Percentiles rank a stretch among this genome's conserved stretches.
Evolutionary conservation across 163 green algal species (phyloP).

Genomic region (Coccomyxa subellipsoidea): DNA sequence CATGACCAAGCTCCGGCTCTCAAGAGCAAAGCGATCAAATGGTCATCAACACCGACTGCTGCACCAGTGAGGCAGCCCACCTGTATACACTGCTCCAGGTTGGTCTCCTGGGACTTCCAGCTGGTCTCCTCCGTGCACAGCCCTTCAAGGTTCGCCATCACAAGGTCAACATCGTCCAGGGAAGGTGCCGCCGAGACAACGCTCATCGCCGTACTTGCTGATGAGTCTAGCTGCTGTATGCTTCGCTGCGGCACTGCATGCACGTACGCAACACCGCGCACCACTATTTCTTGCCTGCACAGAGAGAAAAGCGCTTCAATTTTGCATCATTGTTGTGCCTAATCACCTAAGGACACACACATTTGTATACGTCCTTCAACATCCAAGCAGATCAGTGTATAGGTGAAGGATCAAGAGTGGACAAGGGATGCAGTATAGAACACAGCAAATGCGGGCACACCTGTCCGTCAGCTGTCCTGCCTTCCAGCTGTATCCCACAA

Average conservation of each 20-base stretch:
- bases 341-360: neutral
- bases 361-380: neutral
- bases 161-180: neutral
- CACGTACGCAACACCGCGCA: neutral
- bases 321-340: neutral
- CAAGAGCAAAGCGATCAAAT: neutral
- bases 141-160: neutral
- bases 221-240: neutral
- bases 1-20: neutral
- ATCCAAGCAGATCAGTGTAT: no score
- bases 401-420: no score
- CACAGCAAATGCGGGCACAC: neutral
- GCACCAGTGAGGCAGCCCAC: neutral
- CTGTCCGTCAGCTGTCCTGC: neutral
- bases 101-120: neutral
- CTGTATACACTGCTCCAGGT: constrained; percentile 4
- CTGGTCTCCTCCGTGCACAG: neutral
- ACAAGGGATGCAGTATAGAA: no score
- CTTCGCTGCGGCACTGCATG: neutral
- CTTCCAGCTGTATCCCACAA: neutral
- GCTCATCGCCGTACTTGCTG: neutral
- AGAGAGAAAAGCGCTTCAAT: no score
- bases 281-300: neutral
- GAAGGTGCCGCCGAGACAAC: neutral
- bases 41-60: neutral